phyloP scores from a whole-genome alignment of 345 rosid species.

The Raphanus raphanistrum region DNA sequence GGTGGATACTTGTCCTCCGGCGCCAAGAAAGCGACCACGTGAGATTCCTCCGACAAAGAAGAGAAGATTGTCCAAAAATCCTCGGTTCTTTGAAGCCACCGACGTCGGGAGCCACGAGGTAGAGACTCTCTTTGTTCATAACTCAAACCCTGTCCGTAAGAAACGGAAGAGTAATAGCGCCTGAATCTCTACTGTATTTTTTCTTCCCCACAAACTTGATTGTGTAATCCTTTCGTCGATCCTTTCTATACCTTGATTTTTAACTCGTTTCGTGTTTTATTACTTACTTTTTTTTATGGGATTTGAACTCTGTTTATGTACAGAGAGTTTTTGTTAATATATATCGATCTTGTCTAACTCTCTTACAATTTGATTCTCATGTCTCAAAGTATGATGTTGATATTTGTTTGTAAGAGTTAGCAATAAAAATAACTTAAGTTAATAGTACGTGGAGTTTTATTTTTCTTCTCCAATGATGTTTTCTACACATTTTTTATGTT shows the following conservation, averaged over 20 bases:
- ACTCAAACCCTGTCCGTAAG: slow-evolving; percentile 23
- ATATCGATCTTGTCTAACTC: background rate
- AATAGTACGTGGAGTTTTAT: slow-evolving; percentile 12
- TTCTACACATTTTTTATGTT: background rate
- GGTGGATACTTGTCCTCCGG: slow-evolving; percentile 37
- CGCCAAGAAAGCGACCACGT: slow-evolving; percentile 39
- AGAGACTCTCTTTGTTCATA: slow-evolving; percentile 36
- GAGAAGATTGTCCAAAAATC: slow-evolving; percentile 36
- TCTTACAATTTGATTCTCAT: slow-evolving; percentile 9
- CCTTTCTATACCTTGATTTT: slow-evolving; percentile 17
- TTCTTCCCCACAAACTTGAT: background rate
- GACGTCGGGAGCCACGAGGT: slow-evolving; percentile 36
- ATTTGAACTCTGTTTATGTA: slow-evolving; percentile 7
- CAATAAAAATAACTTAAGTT: background rate
- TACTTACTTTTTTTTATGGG: background rate
- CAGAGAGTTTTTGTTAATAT: background rate
- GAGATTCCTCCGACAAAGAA: slow-evolving; percentile 32
- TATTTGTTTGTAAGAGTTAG: slow-evolving; percentile 3
- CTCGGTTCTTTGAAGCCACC: slow-evolving; percentile 38
- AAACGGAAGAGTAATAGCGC: slow-evolving; percentile 32
- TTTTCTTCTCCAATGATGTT: background rate
- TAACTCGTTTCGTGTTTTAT: slow-evolving; percentile 1
- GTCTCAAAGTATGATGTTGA: background rate
- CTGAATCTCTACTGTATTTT: slow-evolving; percentile 15
- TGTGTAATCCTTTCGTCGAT: slow-evolving; percentile 9